phyloP scores from a whole-genome alignment of 139 green algal genomes.

The Chlorella sp. region DNA sequence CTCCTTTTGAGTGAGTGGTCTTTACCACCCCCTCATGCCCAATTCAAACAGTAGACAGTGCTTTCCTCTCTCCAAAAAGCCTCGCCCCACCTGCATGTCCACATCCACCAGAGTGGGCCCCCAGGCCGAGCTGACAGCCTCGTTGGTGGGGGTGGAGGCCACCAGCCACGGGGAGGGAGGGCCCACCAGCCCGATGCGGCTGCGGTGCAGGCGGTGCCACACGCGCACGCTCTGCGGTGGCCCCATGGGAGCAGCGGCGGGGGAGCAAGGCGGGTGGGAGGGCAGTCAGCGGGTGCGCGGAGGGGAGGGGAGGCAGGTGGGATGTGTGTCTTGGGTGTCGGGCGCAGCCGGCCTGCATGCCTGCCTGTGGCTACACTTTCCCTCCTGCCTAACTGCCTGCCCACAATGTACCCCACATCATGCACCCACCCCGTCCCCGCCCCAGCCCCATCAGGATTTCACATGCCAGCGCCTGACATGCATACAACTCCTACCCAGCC shows the following conservation, averaged over 20 bases:
- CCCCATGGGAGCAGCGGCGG: not conserved
- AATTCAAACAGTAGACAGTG: no score
- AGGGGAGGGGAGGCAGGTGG: no score
- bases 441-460: no score
- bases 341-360: not conserved
- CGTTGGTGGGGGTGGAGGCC: not conserved
- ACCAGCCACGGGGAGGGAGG: slow-evolving; percentile 6
- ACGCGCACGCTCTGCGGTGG: slow-evolving; percentile 4
- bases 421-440: no score
- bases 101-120: slow-evolving; percentile 1
- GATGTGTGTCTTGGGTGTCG: not conserved
- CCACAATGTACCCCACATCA: no score
- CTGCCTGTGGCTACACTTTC: no score
- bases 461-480: no score
- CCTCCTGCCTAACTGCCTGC: no score
- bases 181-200: slow-evolving; percentile 18
- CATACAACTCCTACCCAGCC: no score
- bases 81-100: not conserved
- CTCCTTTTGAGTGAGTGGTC: no score
- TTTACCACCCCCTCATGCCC: no score
- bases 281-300: not conserved
- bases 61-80: no score
- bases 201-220: slow-evolving; percentile 25
- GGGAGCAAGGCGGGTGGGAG: not conserved
- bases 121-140: not conserved